Percentiles rank a stretch among this genome's conserved stretches.
Conservation (phyloP, 306 rosid species). For the Styphnolobium japonicum region DNA sequence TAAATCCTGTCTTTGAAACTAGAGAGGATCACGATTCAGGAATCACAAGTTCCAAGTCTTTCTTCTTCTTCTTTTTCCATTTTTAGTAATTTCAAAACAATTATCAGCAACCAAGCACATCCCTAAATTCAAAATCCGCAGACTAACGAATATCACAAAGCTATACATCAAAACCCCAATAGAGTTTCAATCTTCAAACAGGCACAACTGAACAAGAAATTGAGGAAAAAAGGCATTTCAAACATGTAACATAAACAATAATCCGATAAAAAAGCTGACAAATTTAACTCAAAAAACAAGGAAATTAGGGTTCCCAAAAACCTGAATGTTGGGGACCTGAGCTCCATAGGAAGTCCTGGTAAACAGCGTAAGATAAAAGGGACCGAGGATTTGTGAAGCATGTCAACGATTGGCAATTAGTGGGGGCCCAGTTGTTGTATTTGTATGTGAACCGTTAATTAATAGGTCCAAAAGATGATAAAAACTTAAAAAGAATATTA, state of each 20-base stretch:
- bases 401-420: not conserved
- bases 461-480: not conserved
- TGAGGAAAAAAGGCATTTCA: not conserved
- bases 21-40: not conserved
- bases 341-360: not conserved
- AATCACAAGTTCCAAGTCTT: no score
- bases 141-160: not conserved
- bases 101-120: not conserved
- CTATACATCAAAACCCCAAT: not conserved
- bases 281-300: not conserved
- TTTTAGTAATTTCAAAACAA: no score
- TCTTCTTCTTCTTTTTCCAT: no score
- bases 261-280: not conserved
- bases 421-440: not conserved
- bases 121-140: not conserved
- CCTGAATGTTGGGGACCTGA: not conserved
- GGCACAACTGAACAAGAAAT: not conserved
- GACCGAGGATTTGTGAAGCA: not conserved
- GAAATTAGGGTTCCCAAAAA: slow-evolving; percentile 14
- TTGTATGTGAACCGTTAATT: not conserved
- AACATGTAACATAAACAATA: not conserved
- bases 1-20: not conserved
- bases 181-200: slow-evolving; percentile 1
- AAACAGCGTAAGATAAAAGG: not conserved
- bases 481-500: not conserved